Evolutionary conservation across 345 rosid species (phyloP), one percentile per base, ranked within the genome.

Genomic region (Sonneratia alba): DNA sequence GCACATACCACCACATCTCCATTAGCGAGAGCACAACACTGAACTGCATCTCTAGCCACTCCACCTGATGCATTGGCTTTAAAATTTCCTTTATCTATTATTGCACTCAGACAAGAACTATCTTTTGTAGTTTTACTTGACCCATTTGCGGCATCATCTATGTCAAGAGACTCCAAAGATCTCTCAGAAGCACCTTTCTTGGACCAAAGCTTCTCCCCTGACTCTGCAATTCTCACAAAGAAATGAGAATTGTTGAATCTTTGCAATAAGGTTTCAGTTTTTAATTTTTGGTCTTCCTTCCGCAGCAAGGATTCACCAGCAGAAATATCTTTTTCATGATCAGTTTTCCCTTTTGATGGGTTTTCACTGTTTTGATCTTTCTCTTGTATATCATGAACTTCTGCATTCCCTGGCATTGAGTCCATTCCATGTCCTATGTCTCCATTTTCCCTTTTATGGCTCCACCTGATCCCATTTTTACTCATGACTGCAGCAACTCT

Each of bases 1-100:
- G 51, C 74, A 77, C 96, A 84, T 89, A 96, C 99, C 98, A 87
- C 97, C 83, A 96, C 75, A 79, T 96, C 96, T 81, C 98, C 98
- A 86, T 87, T 96, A 66, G 95, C 78, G 74, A 96, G 92, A 67
- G 94, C 85, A 78, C 74, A 83, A 77, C 99, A 92, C 70, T 81
- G 83, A 66, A 91, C 88, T 36, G 75, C 68, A 79, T 89, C 85
- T 80, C 99, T 91, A 67, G 95, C 96, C 38, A 83, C 89, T 79
- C 99, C 98, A 77, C 98, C 97, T 61, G 88, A 82, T 63, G 81
- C 84, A 68, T 85, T 87, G 71, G 91, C 90, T 81, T 90, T 86
- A 42, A 88, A 89, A 73, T 84, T 82, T 80, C 96, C 99, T 81
- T 83, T 87, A 80, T 96, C 96, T 79, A 91, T 84, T 71, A 88